Percentiles rank a stretch among this genome's conserved stretches.
Conservation (phyloP, 306 rosid genomes). For the Pterocarpus santalinus region DNA sequence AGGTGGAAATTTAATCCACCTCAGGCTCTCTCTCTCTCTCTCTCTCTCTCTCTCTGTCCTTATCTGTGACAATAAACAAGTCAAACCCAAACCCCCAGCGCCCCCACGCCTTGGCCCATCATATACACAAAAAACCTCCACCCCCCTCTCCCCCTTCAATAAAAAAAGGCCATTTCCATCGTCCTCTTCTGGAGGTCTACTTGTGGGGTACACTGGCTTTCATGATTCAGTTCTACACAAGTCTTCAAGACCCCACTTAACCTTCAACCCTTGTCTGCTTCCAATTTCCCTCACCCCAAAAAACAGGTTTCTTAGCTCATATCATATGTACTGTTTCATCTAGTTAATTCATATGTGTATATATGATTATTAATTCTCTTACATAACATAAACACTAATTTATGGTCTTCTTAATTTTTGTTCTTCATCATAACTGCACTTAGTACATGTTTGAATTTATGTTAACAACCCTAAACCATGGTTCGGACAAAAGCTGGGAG, state of each 20-base stretch:
- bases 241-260: constrained; percentile 45
- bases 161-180: constrained; percentile 28
- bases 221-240: constrained; percentile 43
- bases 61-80: constrained; percentile 49
- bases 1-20: constrained; percentile 53
- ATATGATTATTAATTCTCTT: no score
- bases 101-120: constrained; percentile 38
- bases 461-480: neutral
- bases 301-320: constrained; percentile 1
- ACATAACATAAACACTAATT: neutral
- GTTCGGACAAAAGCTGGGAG: neutral
- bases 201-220: constrained; percentile 44
- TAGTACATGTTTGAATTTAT: neutral
- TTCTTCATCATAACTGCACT: neutral
- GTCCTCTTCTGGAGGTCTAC: constrained; percentile 53
- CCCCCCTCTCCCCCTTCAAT: neutral
- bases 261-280: constrained; percentile 46
- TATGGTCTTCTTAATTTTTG: neutral
- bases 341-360: neutral
- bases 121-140: constrained; percentile 9
- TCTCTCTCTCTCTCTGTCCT: constrained; percentile 5
- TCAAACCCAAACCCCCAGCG: constrained; percentile 33
- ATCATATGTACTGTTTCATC: constrained; percentile 12
- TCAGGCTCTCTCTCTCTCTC: constrained; percentile 26
- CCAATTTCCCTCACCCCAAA: constrained; percentile 17